Conservation (phyloP, 192 early-diverging fungal genomes). For the Rhizophlyctis rosea region DNA sequence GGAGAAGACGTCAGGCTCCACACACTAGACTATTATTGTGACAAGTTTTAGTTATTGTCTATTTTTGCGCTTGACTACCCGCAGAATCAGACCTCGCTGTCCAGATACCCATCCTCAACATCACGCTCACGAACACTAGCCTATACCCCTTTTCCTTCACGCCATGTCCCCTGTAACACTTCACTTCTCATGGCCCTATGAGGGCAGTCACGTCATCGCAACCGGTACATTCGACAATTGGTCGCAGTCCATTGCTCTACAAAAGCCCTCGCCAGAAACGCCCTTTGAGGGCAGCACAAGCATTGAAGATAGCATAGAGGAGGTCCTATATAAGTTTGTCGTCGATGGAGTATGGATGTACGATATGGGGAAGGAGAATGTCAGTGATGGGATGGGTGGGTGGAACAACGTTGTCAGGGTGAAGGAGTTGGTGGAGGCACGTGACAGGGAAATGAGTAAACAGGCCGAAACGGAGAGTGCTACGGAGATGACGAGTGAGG, state of each 20-base stretch:
- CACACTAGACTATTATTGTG: no score
- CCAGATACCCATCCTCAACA: no score
- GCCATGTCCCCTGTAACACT: no score
- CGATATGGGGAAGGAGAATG: background rate
- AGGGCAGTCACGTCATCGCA: background rate
- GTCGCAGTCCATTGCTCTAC: slow-evolving; percentile 15
- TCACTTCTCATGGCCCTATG: slow-evolving; percentile 12
- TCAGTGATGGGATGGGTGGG: background rate
- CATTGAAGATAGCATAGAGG: slow-evolving; percentile 2
- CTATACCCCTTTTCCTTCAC: no score
- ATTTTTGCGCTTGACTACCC: no score
- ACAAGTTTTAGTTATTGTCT: no score
- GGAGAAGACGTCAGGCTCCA: no score
- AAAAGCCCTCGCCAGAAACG: background rate
- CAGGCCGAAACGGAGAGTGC: background rate
- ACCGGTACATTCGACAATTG: slow-evolving; percentile 26
- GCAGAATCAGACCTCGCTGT: no score
- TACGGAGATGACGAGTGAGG: background rate
- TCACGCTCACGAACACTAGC: no score
- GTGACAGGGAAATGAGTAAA: background rate
- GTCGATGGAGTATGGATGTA: slow-evolving; percentile 29
- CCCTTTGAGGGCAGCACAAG: background rate
- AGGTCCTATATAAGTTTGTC: slow-evolving; percentile 27
- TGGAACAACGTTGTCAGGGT: background rate
- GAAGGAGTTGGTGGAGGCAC: background rate